Percentiles rank a stretch among this genome's conserved stretches.
These are phyloP conservation scores for Ilex asprella DNA, from an alignment of 257 asterid genomes.

Conservation along the genomic window DNA sequence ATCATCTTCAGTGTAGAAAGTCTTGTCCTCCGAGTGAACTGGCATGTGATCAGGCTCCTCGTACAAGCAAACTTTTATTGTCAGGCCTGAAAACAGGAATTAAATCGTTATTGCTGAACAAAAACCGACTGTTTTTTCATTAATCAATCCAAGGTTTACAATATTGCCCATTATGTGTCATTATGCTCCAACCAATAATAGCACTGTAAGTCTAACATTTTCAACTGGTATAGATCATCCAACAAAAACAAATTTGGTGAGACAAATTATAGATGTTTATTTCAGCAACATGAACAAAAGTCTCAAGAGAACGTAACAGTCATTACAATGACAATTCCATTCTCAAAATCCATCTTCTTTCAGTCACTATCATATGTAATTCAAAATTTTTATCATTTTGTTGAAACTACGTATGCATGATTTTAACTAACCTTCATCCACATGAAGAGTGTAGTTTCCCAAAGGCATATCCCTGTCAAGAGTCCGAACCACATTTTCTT, in stretches of 20 bases:
- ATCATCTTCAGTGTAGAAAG: constrained; percentile 63
- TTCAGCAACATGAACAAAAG: too few species aligned
- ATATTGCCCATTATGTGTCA: too few species aligned
- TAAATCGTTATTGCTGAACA: not conserved
- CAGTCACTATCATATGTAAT: not conserved
- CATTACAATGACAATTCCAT: not conserved
- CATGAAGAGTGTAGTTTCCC: constrained; percentile 77
- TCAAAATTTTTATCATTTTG: too few species aligned
- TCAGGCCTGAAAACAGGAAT: constrained; percentile 41
- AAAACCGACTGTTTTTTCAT: too few species aligned
- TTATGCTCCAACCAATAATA: too few species aligned
- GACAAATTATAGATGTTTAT: too few species aligned
- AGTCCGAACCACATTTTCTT: constrained; percentile 61
- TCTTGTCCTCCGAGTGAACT: constrained; percentile 57
- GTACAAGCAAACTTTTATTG: constrained; percentile 49
- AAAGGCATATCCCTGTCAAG: constrained; percentile 92
- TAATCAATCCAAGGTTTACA: too few species aligned
- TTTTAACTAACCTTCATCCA: constrained; percentile 66
- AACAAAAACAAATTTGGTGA: too few species aligned
- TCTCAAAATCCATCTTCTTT: too few species aligned
- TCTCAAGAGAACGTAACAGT: not conserved
- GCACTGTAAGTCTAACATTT: too few species aligned
- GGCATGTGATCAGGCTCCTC: constrained; percentile 57
- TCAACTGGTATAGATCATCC: too few species aligned
- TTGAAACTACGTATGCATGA: not conserved